phyloP scores from a whole-genome alignment of 768 basidiomycete species.

The Dendrothele bispora region DNA sequence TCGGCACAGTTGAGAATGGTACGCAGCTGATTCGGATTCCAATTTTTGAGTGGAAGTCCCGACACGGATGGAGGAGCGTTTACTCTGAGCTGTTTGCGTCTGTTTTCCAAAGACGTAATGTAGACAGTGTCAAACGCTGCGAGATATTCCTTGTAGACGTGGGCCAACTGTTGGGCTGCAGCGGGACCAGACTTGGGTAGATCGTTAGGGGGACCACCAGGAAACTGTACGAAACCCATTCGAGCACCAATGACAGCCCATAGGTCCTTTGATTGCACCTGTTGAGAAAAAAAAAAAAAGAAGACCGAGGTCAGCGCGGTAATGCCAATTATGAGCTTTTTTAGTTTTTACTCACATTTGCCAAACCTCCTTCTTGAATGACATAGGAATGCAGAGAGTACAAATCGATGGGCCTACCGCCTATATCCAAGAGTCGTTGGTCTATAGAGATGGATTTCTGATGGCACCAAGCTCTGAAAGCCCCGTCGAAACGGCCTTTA shows the following conservation, averaged over 20 bases:
- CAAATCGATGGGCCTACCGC: slow-evolving; percentile 59
- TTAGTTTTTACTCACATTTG: slow-evolving; percentile 49
- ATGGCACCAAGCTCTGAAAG: slow-evolving; percentile 48
- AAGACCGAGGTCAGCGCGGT: background rate
- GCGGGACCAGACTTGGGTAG: slow-evolving; percentile 64
- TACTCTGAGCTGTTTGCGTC: slow-evolving; percentile 20
- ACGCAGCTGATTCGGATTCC: slow-evolving; percentile 35
- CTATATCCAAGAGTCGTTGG: slow-evolving; percentile 43
- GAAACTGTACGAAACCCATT: slow-evolving; percentile 66
- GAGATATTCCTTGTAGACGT: slow-evolving; percentile 62
- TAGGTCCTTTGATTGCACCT: slow-evolving; percentile 56
- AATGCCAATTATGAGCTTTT: no score
- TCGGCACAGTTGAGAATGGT: slow-evolving; percentile 49
- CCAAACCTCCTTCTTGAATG: slow-evolving; percentile 54
- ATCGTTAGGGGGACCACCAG: slow-evolving; percentile 56
- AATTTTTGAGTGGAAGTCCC: background rate
- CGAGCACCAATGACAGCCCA: slow-evolving; percentile 72
- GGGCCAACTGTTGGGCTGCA: slow-evolving; percentile 57
- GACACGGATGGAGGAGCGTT: slow-evolving; percentile 3
- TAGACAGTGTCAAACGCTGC: slow-evolving; percentile 57
- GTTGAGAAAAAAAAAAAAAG: slow-evolving; percentile 3
- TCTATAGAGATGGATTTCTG: slow-evolving; percentile 42
- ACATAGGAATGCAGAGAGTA: slow-evolving; percentile 59
- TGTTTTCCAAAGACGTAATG: slow-evolving; percentile 36
- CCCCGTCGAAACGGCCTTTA: slow-evolving; percentile 49